Base-by-base conservation (phyloP, 257 asterid genomes). In the Solanum virginianum region DNA sequence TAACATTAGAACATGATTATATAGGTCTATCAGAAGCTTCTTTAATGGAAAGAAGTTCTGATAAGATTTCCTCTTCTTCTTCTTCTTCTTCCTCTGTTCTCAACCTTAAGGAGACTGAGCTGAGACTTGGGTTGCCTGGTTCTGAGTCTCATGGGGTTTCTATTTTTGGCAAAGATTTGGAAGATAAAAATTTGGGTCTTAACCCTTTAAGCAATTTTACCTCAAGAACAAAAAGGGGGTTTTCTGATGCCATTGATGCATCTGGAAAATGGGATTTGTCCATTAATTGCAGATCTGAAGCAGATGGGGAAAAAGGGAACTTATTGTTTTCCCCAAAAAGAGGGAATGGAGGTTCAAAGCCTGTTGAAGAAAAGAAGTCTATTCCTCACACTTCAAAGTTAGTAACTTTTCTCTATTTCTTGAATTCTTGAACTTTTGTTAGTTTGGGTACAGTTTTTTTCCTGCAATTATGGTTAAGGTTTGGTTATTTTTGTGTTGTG, bases 61-160 rank as follows among this genome's bases (percentile, higher is more conserved):
- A 85, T 53, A 88, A 88, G 83, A 63, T 86, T 36, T 36, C 36
- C 36, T 32, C 26, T 79, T 65, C 83, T 15, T 51, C 88, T 16
- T 82, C 89, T 24, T 69, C 87, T 65, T 62, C 92, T 83, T 86
- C 92, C 36, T 85, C 88, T 45, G 62, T 36, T 43, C 62, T 90
- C 18, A 91, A 90, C 89, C 92, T 94, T 2, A 90, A 88, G 80
- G 95, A 92, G 86, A 95, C 98, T 9, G 98, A 94, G 85, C 91
- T 95, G 63, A 90, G 98, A 88, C 98, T 95, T 70, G 98, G 98
- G 1, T 85, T 95, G 85, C 98, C 98, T 12, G 98, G 98, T 79
- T 91, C 94, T 0, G 92, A 91, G 60, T 89, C 91, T 32, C 91
- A 92, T 18, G 96, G 91, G 82, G 85, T 90, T 83, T 91, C 94